These are phyloP conservation scores for Nicotiana tabacum DNA, from an alignment of 257 asterid species.

Conservation along the genomic window DNA sequence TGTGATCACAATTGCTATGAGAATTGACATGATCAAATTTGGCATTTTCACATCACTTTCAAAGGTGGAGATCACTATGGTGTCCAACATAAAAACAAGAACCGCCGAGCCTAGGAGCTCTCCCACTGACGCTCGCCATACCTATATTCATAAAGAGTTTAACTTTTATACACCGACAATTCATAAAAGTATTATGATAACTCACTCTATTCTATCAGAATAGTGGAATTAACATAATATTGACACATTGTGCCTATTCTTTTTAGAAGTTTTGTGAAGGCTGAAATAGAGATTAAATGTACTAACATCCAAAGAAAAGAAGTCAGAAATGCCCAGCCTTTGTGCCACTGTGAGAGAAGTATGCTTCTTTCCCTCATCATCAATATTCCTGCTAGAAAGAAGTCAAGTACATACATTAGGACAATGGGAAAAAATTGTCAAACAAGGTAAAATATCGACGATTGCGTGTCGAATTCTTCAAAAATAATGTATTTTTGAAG, in stretches of 20 bases:
- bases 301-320: constrained; percentile 42
- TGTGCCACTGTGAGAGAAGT: constrained; percentile 25
- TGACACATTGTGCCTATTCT: too few relatives aligned
- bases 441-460: not conserved
- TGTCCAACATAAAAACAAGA: constrained; percentile 61
- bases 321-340: constrained; percentile 49
- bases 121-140: constrained; percentile 72
- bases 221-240: too few relatives aligned
- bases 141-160: constrained; percentile 22
- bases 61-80: constrained; percentile 57
- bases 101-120: constrained; percentile 68
- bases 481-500: too few relatives aligned
- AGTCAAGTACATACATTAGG: not conserved
- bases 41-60: constrained; percentile 52
- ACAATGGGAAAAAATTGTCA: not conserved
- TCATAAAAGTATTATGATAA: not conserved
- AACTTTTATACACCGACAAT: not conserved
- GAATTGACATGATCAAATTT: constrained; percentile 42
- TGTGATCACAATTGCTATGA: constrained; percentile 39
- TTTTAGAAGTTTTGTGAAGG: too few relatives aligned
- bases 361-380: constrained; percentile 20
- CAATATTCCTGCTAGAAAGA: constrained; percentile 1
- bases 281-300: not conserved
- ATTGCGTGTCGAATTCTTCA: too few relatives aligned
- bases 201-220: not conserved